A percentile compares a stretch with the other conserved stretches of the same genome.
These are phyloP conservation scores for Puccinellia tenuiflora DNA, from an alignment of 176 grass and related monocot species.

Conservation along the genomic window DNA sequence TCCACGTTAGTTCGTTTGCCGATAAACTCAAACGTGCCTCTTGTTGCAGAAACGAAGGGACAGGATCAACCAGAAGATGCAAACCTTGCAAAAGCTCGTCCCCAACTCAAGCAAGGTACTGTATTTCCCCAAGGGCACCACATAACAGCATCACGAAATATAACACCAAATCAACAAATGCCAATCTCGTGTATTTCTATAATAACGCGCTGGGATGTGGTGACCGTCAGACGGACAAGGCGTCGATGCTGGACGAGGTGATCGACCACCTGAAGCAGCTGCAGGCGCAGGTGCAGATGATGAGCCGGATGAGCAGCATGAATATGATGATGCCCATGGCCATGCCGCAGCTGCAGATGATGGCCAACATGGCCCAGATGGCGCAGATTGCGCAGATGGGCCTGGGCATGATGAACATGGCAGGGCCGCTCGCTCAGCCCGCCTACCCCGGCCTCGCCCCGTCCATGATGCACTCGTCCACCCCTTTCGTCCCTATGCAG, in stretches of 20 bases:
- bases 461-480: conserved; percentile 40
- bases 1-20: no score
- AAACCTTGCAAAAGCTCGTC: conserved; percentile 83
- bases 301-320: conserved; percentile 75
- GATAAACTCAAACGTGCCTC: not conserved
- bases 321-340: conserved; percentile 93
- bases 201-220: not conserved
- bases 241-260: conserved; percentile 97
- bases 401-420: conserved; percentile 63
- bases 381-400: conserved; percentile 72
- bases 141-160: not conserved
- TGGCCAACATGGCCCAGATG: conserved; percentile 78
- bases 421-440: conserved; percentile 22
- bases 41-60: conserved; percentile 85
- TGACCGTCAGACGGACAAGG: conserved; percentile 69
- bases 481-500: conserved; percentile 30
- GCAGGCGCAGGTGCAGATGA: conserved; percentile 75
- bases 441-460: conserved; percentile 36
- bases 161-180: not conserved
- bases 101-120: conserved; percentile 91
- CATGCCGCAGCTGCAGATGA: conserved; percentile 68
- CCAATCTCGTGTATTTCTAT: not conserved
- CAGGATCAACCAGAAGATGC: conserved; percentile 96
- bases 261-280: conserved; percentile 97
- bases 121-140: not conserved